Evolutionary conservation across 768 basidiomycete species (phyloP).

Genomic region (Tylopilus subfusipes): DNA sequence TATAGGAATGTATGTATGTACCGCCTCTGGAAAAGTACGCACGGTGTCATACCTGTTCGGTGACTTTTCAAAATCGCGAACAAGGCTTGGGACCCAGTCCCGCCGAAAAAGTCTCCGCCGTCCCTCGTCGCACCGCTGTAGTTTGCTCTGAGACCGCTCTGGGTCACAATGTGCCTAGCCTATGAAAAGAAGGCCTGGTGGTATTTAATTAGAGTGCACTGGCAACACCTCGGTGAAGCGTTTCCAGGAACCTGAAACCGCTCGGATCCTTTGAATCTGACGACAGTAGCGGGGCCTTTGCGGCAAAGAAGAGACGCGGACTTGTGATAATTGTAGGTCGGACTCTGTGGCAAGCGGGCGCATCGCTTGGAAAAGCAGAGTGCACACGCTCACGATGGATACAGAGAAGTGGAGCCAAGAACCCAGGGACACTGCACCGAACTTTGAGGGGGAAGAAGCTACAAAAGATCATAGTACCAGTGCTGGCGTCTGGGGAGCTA

Average conservation of each 20-base stretch:
- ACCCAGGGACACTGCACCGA: conserved; percentile 16
- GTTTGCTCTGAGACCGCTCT: not conserved
- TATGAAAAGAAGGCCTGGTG: not conserved
- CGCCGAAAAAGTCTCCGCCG: not conserved
- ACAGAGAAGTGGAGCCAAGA: conserved; percentile 1
- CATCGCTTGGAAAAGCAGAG: conserved; percentile 2
- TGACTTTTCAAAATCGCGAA: not conserved
- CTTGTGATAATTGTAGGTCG: not conserved
- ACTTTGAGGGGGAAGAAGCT: conserved; percentile 7
- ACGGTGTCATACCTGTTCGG: conserved; percentile 7
- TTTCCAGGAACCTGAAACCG: not conserved
- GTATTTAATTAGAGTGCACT: not conserved
- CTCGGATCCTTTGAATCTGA: conserved; percentile 8
- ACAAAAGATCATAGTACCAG: not conserved
- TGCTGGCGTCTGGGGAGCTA: not conserved
- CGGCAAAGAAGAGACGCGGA: conserved; percentile 8
- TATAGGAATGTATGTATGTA: conserved; percentile 5
- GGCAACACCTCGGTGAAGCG: not conserved
- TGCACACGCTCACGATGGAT: not conserved
- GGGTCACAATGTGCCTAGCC: not conserved
- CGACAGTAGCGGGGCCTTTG: conserved; percentile 4
- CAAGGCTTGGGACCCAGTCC: conserved; percentile 9
- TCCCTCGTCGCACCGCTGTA: not conserved
- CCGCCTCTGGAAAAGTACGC: conserved; percentile 3
- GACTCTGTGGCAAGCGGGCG: not conserved